Evolutionary conservation across 768 basidiomycete genomes (phyloP), one percentile per base, ranked within the genome.

Genomic region (Leccinum barrowsii): DNA sequence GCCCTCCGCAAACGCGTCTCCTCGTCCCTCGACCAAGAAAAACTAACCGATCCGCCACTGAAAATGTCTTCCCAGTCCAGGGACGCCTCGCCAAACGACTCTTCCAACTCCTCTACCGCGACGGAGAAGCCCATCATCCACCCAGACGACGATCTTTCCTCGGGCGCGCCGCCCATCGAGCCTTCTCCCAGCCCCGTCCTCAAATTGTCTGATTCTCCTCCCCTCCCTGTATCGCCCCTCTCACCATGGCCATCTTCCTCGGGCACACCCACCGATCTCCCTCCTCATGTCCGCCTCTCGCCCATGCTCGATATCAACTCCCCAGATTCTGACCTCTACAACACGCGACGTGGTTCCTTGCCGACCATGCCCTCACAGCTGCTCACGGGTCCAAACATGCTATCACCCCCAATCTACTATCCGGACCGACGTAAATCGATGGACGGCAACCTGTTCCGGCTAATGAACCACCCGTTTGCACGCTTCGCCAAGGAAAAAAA

Each of bases 1-100:
- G 82, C 77, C 69, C 66, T 83, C 78, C 75, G 82, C 77, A 50
- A 79, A 76, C 67, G 88, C 85, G 73, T 75, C 53, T 11, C 69
- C 2, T 47, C 62, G 0, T 42, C 44, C 13, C 37, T 40, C 66
- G 62, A 75, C 65, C 61, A 69, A 54, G 40, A 63, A 60, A 59
- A 22, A 4, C 15, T 57, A 3, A 35, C 51, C 3, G 50, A 56
- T 1, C 26, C 61, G 1, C 56, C 70, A 0, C 8, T 26, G 17
- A 60, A 65, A 69, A 60, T 54, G 21, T 57, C 58, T 1, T 49
- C 56, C 0, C 34, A 34, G 0, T 54, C 59, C 13, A 59, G 73
- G 35, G 71, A 73, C 32, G 50, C 67, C 51, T 64, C 71, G 59
- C 65, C 73, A 65, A 59, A 70, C 70, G 37, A 74, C 60, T 61